phyloP scores from a whole-genome alignment of 768 basidiomycete genomes.

The Cyathus striatus region DNA sequence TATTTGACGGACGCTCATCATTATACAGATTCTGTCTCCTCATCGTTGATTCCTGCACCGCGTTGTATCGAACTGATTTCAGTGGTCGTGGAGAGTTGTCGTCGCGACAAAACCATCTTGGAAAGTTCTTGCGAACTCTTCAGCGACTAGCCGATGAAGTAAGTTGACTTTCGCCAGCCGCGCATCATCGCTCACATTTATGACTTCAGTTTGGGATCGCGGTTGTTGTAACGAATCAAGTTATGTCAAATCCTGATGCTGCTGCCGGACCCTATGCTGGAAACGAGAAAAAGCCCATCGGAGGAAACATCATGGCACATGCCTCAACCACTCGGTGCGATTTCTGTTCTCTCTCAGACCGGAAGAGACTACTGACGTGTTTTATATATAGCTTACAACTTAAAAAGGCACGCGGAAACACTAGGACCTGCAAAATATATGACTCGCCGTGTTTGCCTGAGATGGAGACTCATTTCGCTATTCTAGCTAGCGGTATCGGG shows the following conservation, averaged over 20 bases:
- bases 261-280: conserved; percentile 82
- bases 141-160: conserved; percentile 97
- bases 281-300: conserved; percentile 97
- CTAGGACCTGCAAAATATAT: conserved; percentile 93
- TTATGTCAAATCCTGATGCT: conserved; percentile 98
- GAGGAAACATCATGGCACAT: conserved; percentile 98
- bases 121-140: conserved; percentile 89
- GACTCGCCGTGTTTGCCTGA: conserved; percentile 98
- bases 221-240: conserved; percentile 96
- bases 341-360: conserved; percentile 3
- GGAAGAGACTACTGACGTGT: conserved; percentile 3
- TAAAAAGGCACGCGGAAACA: conserved; percentile 88
- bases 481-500: conserved; percentile 85
- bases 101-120: conserved; percentile 91
- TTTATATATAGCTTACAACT: conserved; percentile 64
- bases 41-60: conserved; percentile 95
- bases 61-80: conserved; percentile 93
- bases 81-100: conserved; percentile 93
- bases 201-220: conserved; percentile 85
- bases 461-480: conserved; percentile 93
- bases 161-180: conserved; percentile 8
- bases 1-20: conserved; percentile 3
- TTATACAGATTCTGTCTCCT: conserved; percentile 87
- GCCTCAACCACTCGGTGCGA: conserved; percentile 93
- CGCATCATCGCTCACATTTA: conserved; percentile 8